Conservation (phyloP, 164 flowering plant genomes). For the Cinnamomum chago region DNA sequence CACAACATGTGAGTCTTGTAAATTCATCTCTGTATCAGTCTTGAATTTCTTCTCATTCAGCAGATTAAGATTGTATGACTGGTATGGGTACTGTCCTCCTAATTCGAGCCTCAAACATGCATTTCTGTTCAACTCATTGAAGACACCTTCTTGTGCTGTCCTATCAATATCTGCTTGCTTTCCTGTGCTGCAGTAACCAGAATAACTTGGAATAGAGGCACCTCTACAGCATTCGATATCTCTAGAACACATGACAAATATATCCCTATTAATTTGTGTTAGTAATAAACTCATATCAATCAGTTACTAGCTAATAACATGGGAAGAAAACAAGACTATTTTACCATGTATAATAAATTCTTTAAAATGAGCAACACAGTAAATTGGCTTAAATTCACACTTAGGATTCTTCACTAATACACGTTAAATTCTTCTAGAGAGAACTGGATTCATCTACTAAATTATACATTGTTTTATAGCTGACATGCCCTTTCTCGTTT, state of each 20-base stretch:
- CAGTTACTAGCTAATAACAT: too few species aligned
- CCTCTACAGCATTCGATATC: slow-evolving; percentile 42
- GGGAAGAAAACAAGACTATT: too few species aligned
- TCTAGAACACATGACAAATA: slow-evolving; percentile 8
- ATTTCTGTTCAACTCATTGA: slow-evolving; percentile 39
- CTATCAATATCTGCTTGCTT: slow-evolving; percentile 43
- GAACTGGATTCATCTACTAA: too few species aligned
- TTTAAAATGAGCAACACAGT: too few species aligned
- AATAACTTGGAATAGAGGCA: slow-evolving; percentile 39
- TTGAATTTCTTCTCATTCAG: slow-evolving; percentile 33
- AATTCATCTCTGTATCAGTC: slow-evolving; percentile 33
- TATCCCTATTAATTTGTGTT: too few species aligned
- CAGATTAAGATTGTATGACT: slow-evolving; percentile 33
- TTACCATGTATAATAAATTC: too few species aligned
- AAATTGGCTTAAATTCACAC: too few species aligned
- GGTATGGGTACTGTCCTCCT: slow-evolving; percentile 45
- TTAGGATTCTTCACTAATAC: too few species aligned
- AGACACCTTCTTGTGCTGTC: slow-evolving; percentile 36
- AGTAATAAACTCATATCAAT: too few species aligned
- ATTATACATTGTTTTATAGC: too few species aligned
- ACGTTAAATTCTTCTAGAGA: too few species aligned
- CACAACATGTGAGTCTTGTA: slow-evolving; percentile 31
- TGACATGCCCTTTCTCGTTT: too few species aligned
- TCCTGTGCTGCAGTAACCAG: slow-evolving; percentile 35
- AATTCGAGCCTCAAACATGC: slow-evolving; percentile 45